These are phyloP conservation scores for Kwoniella sp. DNA, from an alignment of 768 basidiomycete genomes.

Conservation along the genomic window DNA sequence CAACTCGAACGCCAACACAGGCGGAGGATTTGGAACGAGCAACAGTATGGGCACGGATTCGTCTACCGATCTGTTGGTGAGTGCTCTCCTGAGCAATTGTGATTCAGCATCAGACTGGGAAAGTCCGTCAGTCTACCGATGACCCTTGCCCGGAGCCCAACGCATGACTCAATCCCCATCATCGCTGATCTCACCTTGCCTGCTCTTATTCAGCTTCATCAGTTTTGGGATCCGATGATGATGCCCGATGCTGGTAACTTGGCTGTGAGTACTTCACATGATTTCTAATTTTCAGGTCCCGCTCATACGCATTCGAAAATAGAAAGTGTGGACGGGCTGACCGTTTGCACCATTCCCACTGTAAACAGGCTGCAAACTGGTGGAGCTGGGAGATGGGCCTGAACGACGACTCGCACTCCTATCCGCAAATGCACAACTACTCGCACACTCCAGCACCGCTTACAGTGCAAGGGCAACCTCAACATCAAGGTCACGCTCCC, in stretches of 20 bases:
- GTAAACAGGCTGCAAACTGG: conserved; percentile 24
- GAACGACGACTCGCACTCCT: background rate
- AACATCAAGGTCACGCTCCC: background rate
- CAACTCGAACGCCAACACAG: background rate
- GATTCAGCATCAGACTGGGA: too few species aligned
- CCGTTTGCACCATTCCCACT: too few species aligned
- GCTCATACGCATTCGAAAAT: too few species aligned
- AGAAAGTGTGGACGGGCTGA: too few species aligned
- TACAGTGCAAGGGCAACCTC: background rate
- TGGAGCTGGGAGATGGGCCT: conserved; percentile 20
- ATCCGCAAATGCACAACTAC: background rate
- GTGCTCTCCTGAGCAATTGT: background rate
- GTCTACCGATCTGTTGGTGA: conserved; percentile 24
- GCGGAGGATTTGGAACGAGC: background rate
- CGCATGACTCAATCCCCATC: too few species aligned
- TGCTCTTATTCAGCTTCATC: conserved; percentile 14
- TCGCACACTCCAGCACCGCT: background rate
- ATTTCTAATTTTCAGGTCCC: background rate
- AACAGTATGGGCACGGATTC: background rate
- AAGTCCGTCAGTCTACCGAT: too few species aligned
- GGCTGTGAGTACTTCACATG: conserved; percentile 7
- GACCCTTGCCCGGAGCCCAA: too few species aligned
- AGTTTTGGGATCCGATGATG: conserved; percentile 33
- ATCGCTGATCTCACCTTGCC: background rate
- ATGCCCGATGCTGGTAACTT: conserved; percentile 16